These are phyloP conservation scores for Vanrija sp. DNA, from an alignment of 1,284 basidiomycete species.

Conservation along the genomic window DNA sequence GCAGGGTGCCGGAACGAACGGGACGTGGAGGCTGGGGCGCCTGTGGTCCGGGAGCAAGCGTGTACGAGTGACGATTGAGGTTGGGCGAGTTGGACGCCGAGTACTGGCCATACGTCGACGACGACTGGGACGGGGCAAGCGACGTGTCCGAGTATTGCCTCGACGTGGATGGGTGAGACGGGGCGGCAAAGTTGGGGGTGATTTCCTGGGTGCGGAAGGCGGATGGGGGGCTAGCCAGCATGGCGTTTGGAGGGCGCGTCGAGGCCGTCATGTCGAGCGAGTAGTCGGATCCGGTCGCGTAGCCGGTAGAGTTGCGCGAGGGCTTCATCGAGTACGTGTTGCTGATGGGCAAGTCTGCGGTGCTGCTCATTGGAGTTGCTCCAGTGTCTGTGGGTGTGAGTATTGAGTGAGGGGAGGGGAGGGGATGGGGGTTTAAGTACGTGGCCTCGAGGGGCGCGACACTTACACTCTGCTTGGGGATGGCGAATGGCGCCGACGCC, in stretches of 20 bases:
- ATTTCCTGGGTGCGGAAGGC: slow-evolving; percentile 1
- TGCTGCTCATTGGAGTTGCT: slow-evolving; percentile 38
- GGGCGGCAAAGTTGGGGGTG: slow-evolving; percentile 28
- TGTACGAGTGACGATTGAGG: slow-evolving; percentile 41
- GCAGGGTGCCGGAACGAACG: slow-evolving; percentile 44
- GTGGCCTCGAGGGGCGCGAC: neutral
- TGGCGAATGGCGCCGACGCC: slow-evolving; percentile 43
- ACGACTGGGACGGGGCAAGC: slow-evolving; percentile 6
- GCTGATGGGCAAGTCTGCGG: slow-evolving; percentile 20
- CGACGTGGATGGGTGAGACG: slow-evolving; percentile 22
- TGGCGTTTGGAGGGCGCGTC: slow-evolving; percentile 1
- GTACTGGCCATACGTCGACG: slow-evolving; percentile 19
- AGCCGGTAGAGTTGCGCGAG: slow-evolving; percentile 42
- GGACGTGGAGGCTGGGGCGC: slow-evolving; percentile 35
- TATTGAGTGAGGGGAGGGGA: neutral
- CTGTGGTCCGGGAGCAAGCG: slow-evolving; percentile 1
- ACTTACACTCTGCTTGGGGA: slow-evolving; percentile 46
- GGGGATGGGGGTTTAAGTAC: neutral
- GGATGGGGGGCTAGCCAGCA: slow-evolving; percentile 1
- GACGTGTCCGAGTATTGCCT: slow-evolving; percentile 19
- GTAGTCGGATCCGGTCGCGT: slow-evolving; percentile 40
- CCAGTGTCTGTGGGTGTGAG: slow-evolving; percentile 38
- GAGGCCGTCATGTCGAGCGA: slow-evolving; percentile 42
- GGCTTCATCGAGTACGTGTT: slow-evolving; percentile 38
- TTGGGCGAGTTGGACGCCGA: slow-evolving; percentile 41